Evolutionary conservation across 148 eudicot genomes (phyloP), one percentile per base, ranked within the genome.

Genomic region (Camellia japonica): DNA sequence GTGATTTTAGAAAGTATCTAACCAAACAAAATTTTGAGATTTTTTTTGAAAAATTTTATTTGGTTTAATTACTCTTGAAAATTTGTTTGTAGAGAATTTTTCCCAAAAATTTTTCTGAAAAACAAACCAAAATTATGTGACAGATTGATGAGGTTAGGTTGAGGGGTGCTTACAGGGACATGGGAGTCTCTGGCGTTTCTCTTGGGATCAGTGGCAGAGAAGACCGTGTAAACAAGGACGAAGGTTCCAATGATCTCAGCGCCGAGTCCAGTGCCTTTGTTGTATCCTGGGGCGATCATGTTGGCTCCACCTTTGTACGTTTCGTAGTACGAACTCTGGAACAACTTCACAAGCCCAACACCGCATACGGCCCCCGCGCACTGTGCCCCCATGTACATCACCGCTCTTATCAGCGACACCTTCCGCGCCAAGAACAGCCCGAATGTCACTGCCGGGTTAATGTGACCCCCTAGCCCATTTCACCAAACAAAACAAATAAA

Each of bases 161-260:
- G 4, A 3, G 67, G 15, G 23, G 77, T 38, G 46, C 84, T 81
- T 79, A 86, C 88, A 23, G 88, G 88, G 30, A 86, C 80, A 70
- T 86, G 88, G 9, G 88, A 86, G 58, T 86, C 88, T 81, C 88
- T 80, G 23, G 88, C 88, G 42, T 75, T 86, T 79, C 88, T 86
- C 83, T 86, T 86, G 60, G 88, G 82, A 64, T 86, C 88, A 44
- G 88, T 86, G 78, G 88, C 88, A 14, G 88, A 86, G 80, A 86
- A 86, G 16, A 86, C 88, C 0, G 88, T 86, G 83, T 86, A 86
- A 6, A 83, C 85, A 38, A 86, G 85, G 14, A 86, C 85, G 64
- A 86, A 86, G 0, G 88, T 86, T 60, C 88, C 88, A 65, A 86
- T 78, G 30, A 83, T 83, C 82, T 86, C 88, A 0, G 88, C 88